phyloP scores from a whole-genome alignment of 768 basidiomycete genomes.

The Termitomyces sp. region DNA sequence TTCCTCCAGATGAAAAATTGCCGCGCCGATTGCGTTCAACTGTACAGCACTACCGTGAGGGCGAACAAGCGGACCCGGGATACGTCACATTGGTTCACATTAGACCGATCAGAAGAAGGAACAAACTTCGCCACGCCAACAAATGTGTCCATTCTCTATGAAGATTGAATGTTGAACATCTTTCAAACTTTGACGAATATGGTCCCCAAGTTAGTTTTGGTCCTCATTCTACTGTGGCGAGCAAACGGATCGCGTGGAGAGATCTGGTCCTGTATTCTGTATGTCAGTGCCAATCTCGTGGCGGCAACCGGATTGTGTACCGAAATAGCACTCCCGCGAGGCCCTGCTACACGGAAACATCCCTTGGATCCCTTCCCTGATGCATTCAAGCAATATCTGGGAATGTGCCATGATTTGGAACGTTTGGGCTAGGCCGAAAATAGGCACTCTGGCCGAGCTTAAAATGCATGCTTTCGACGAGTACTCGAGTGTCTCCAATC shows the following conservation, averaged over 20 bases:
- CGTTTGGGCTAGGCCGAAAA: slow-evolving; percentile 4
- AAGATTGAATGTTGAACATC: not conserved
- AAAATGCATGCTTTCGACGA: slow-evolving; percentile 1
- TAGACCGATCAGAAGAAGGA: not conserved
- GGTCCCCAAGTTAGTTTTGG: not conserved
- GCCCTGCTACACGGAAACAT: not conserved
- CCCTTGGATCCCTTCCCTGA: slow-evolving; percentile 4
- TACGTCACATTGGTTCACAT: not conserved
- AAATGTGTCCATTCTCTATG: not conserved
- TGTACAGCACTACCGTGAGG: not conserved
- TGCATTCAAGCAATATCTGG: slow-evolving; percentile 5
- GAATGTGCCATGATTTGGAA: not conserved
- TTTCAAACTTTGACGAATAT: not conserved
- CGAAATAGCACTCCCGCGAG: not conserved
- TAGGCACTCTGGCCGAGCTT: not conserved
- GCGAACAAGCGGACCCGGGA: not conserved
- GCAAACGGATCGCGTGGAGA: not conserved
- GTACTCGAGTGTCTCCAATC: not conserved
- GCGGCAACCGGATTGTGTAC: not conserved
- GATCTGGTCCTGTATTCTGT: not conserved
- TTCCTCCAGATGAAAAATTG: not conserved
- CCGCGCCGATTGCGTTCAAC: not conserved
- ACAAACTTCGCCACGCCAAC: not conserved
- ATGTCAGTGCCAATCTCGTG: slow-evolving; percentile 1
- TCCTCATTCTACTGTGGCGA: not conserved